phyloP scores from a whole-genome alignment of 805 yeast genomes.

The Phaffomyces opuntiae region DNA sequence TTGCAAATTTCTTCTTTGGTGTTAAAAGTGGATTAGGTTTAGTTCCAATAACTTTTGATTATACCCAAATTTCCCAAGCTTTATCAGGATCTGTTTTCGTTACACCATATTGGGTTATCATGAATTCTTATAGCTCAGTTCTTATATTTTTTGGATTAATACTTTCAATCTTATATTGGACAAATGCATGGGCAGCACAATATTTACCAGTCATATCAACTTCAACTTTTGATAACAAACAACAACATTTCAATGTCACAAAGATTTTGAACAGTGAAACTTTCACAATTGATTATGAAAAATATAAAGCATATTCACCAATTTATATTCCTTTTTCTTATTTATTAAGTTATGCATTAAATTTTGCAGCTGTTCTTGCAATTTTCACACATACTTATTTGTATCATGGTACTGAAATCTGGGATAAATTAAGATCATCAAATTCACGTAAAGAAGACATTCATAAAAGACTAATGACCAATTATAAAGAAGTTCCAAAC shows the following conservation, averaged over 20 bases:
- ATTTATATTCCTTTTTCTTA: constrained; percentile 52
- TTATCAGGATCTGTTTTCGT: constrained; percentile 52
- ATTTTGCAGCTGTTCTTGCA: constrained; percentile 58
- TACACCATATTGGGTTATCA: constrained; percentile 39
- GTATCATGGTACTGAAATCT: constrained; percentile 51
- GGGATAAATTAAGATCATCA: constrained; percentile 31
- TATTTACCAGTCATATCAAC: constrained; percentile 52
- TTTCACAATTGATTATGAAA: constrained; percentile 34
- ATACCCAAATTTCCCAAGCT: constrained; percentile 42
- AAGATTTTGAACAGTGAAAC: constrained; percentile 35
- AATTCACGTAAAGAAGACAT: constrained; percentile 38
- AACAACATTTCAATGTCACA: constrained; percentile 37
- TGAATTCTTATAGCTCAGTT: constrained; percentile 37
- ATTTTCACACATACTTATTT: constrained; percentile 50
- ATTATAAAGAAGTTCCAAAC: constrained; percentile 65
- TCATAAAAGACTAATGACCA: constrained; percentile 45
- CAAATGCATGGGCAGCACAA: constrained; percentile 51
- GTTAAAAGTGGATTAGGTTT: constrained; percentile 47
- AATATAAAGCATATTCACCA: constrained; percentile 49
- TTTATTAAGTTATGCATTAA: constrained; percentile 47
- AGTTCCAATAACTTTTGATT: constrained; percentile 50
- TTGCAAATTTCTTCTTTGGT: constrained; percentile 59
- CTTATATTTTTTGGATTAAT: constrained; percentile 43
- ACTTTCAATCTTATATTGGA: constrained; percentile 43
- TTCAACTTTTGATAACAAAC: constrained; percentile 43